Evolutionary conservation across 2,329 filamentous ascomycete species (phyloP).

Genomic region (Talaromyces verruculosus): DNA sequence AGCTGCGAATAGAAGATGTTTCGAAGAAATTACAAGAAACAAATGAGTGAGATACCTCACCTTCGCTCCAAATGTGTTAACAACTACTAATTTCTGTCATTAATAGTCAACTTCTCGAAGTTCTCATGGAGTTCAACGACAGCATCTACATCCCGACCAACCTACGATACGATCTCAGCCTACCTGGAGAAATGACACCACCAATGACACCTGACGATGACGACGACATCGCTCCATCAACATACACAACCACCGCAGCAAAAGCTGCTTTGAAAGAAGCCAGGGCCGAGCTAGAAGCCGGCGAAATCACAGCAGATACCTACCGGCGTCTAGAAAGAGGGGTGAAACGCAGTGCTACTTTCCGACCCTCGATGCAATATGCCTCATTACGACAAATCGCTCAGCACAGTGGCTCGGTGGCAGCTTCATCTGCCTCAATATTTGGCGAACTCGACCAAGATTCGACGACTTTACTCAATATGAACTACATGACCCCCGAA

Average conservation of each 20-base stretch:
- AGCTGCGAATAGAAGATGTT: constrained; percentile 76
- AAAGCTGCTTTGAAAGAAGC: constrained; percentile 42
- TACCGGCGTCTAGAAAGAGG: constrained; percentile 43
- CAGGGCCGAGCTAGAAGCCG: constrained; percentile 37
- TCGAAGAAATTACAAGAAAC: constrained; percentile 83
- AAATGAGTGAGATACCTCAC: constrained; percentile 71
- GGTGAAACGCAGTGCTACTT: constrained; percentile 41
- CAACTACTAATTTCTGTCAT: neutral
- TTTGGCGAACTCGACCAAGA: constrained; percentile 23
- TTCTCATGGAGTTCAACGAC: constrained; percentile 87
- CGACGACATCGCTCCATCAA: constrained; percentile 36
- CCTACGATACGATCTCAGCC: constrained; percentile 70
- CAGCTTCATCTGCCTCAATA: constrained; percentile 21
- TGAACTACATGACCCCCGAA: constrained; percentile 47
- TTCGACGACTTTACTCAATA: constrained; percentile 30
- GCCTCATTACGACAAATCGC: constrained; percentile 34
- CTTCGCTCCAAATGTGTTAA: neutral
- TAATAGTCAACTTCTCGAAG: constrained; percentile 76
- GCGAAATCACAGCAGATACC: constrained; percentile 35
- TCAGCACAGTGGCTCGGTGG: constrained; percentile 27
- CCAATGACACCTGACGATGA: constrained; percentile 39
- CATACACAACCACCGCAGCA: constrained; percentile 35
- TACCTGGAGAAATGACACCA: constrained; percentile 44
- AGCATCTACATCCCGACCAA: constrained; percentile 72
- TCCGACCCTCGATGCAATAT: constrained; percentile 39